phyloP scores from a whole-genome alignment of 164 flowering plant species.

The Sextonia rubra region DNA sequence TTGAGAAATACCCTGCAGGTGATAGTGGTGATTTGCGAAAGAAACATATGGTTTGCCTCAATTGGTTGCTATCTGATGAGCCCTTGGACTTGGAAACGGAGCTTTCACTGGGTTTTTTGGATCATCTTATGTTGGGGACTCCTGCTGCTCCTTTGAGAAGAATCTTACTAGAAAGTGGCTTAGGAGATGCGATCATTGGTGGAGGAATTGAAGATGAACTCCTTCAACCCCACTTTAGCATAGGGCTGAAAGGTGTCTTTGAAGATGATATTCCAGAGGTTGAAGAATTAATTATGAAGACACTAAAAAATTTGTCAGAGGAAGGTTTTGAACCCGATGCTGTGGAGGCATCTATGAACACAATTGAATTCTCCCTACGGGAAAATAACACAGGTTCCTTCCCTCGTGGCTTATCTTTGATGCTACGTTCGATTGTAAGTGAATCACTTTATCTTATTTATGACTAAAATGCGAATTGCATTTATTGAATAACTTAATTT shows the following conservation, averaged over 20 bases:
- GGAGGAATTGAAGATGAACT: constrained; percentile 96
- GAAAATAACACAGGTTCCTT: constrained; percentile 99
- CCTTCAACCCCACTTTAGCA: constrained; percentile 90
- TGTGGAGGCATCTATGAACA: constrained; percentile 97
- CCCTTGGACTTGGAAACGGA: constrained; percentile 94
- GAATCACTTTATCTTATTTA: not conserved
- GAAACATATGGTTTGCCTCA: constrained; percentile 95
- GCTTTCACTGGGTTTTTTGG: constrained; percentile 85
- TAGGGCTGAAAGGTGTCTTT: constrained; percentile 88
- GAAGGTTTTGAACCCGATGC: constrained; percentile 91
- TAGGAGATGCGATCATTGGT: constrained; percentile 95
- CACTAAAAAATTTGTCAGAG: constrained; percentile 62
- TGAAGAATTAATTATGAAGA: constrained; percentile 68
- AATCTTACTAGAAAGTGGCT: constrained; percentile 81
- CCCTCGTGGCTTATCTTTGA: constrained; percentile 93
- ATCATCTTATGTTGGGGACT: constrained; percentile 95
- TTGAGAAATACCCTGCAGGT: constrained; percentile 92
- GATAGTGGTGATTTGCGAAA: constrained; percentile 78
- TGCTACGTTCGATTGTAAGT: constrained; percentile 92
- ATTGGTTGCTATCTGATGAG: constrained; percentile 91
- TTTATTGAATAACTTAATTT: not conserved
- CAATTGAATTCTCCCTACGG: constrained; percentile 93
- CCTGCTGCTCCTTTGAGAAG: constrained; percentile 96
- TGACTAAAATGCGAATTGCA: not conserved
- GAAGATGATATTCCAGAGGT: constrained; percentile 78